A percentile compares a stretch with the other conserved stretches of the same genome.
Evolutionary conservation across 176 grass and related monocot genomes (phyloP).

Genomic region (Saccharum spontaneum): DNA sequence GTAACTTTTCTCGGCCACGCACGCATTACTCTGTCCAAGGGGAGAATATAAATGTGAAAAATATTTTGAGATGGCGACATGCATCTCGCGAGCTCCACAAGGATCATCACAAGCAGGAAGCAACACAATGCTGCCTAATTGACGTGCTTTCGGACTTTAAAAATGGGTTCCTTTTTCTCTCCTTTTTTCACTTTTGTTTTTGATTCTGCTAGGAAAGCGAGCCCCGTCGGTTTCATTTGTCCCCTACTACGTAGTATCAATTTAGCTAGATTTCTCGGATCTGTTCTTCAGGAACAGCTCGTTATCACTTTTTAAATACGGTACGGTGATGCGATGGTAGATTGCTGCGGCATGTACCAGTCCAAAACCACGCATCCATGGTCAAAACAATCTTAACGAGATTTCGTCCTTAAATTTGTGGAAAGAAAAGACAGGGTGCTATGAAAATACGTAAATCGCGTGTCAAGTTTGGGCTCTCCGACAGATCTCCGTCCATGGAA

Average conservation of each 20-base stretch:
- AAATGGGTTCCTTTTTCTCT: neutral
- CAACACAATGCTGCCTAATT: neutral
- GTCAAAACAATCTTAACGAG: constrained; percentile 34
- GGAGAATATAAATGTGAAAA: no score
- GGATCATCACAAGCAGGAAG: no score
- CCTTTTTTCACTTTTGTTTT: neutral
- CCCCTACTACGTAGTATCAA: no score
- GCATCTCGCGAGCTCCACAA: neutral
- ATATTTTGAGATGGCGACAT: neutral
- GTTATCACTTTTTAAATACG: neutral
- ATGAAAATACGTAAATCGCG: neutral
- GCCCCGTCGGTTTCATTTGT: neutral
- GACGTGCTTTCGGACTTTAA: neutral
- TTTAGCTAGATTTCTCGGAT: no score
- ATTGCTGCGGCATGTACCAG: neutral
- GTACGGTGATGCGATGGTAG: neutral
- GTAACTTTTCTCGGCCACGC: neutral
- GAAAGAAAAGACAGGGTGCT: neutral
- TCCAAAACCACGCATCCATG: neutral
- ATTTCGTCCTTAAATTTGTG: neutral
- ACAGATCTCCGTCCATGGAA: no score
- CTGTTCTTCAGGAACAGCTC: neutral
- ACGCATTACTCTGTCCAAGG: neutral
- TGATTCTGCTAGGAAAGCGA: neutral
- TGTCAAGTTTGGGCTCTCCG: constrained; percentile 23